These are phyloP conservation scores for Quercus engelmannii DNA, from an alignment of 306 rosid species.

Conservation along the genomic window DNA sequence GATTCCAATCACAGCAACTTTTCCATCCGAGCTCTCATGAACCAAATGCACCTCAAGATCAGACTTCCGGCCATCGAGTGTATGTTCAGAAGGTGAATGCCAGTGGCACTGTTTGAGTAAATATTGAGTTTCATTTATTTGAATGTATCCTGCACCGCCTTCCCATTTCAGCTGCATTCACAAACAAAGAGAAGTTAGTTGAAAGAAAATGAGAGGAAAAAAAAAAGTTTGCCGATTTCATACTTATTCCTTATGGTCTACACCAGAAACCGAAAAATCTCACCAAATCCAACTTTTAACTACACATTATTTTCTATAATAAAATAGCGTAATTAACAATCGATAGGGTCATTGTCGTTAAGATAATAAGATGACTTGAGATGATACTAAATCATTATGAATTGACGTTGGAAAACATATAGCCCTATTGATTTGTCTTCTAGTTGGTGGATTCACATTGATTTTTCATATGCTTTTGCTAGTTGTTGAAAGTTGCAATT, in stretches of 20 bases:
- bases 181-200: neutral
- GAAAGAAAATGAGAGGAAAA: neutral
- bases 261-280: neutral
- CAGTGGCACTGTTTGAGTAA: conserved; percentile 63
- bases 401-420: neutral
- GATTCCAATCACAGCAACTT: conserved; percentile 52
- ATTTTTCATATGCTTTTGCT: no score
- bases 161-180: conserved; percentile 47
- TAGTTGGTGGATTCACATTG: no score
- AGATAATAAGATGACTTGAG: no score
- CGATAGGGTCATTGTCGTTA: no score
- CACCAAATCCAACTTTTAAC: neutral
- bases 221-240: neutral
- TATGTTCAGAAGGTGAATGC: conserved; percentile 84
- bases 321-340: no score
- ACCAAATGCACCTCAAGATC: conserved; percentile 71
- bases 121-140: conserved; percentile 47
- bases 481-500: no score
- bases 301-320: neutral
- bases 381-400: no score
- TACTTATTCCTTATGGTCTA: neutral
- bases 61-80: conserved; percentile 45
- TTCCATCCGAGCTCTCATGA: conserved; percentile 47
- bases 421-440: neutral
- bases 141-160: conserved; percentile 40